A percentile compares a stretch with the other conserved stretches of the same genome.
Evolutionary conservation across 208 protist genomes (phyloP).

Genomic region (Trichomonas vaginalis): DNA sequence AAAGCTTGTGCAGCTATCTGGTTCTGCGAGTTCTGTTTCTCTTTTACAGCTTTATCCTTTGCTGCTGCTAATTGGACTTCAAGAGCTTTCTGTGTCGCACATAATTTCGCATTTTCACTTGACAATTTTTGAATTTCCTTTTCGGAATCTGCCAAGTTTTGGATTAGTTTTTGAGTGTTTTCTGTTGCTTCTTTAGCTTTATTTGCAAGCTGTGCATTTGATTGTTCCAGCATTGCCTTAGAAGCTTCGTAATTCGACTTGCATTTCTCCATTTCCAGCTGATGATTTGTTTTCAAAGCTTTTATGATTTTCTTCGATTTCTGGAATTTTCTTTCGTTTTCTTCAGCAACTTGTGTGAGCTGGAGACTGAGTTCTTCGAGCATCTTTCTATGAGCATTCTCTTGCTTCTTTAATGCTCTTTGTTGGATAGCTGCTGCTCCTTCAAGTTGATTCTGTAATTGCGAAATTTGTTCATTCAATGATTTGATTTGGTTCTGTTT

Average conservation of each 20-base stretch:
- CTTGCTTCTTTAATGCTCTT: background rate
- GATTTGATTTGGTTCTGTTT: background rate
- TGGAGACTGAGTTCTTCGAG: background rate
- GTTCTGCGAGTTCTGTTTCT: background rate
- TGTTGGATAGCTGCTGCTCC: background rate
- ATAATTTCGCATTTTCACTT: background rate
- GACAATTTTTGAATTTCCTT: background rate
- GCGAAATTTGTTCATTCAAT: background rate
- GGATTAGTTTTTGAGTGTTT: background rate
- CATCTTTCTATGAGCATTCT: background rate
- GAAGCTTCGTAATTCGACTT: background rate
- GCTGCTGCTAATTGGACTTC: background rate
- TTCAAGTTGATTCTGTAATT: background rate
- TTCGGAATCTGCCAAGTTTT: background rate
- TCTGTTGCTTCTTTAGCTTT: background rate
- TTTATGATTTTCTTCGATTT: background rate
- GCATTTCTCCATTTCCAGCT: background rate
- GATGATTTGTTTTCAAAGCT: background rate
- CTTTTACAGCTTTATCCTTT: background rate
- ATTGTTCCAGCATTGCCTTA: background rate
- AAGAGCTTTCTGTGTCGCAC: background rate
- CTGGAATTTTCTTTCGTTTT: background rate
- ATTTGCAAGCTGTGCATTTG: background rate
- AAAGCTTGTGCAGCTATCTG: background rate
- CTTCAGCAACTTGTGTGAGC: background rate